Evolutionary conservation across 2,329 filamentous ascomycete genomes (phyloP), one percentile per base, ranked within the genome.

Genomic region (Tothia fuscella): DNA sequence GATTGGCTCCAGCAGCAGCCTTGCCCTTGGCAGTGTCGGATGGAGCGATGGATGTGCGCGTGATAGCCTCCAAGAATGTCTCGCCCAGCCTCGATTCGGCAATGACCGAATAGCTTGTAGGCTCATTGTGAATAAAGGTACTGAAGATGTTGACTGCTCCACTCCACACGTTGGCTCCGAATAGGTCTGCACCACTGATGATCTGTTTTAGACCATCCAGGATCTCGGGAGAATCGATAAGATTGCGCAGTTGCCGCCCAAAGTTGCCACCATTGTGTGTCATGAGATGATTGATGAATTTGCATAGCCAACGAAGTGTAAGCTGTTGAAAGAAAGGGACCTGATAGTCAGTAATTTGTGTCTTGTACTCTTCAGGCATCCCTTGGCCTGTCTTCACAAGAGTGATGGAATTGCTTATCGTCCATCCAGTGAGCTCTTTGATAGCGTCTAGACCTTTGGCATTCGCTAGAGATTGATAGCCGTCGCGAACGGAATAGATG

Each of bases 71-170:
- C 12, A 99, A 70, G 45, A 95, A 82, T 39, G 79, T 84, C 56
- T 82, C 82, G 53, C 91, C 88, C 51, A 98, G 72, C 17, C 87
- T 87, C 38, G 91, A 89, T 62, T 99, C 91, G 12, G 85, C 86
- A 49, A 99, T 91, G 19, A 94, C 86, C 21, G 86, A 82, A 58
- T 94, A 98, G 59, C 91, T 98, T 1, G 91, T 98, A 0, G 91
- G 91, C 54, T 98, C 91, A 56, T 96, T 95, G 62, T 99, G 93
- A 53, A 99, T 93, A 60, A 98, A 98, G 52, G 86, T 89, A 55
- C 85, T 91, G 38, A 98, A 68, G 43, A 95, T 89, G 42, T 81
- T 88, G 47, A 94, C 85, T 5, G 87, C 82, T 57, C 88, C 88
- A 37, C 87, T 94, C 91, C 91, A 99, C 4, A 96, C 86, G 45